Percentiles rank a stretch among this genome's conserved stretches.
Conservation (phyloP, 2,329 filamentous ascomycete genomes). For the Colletotrichum sojae region DNA sequence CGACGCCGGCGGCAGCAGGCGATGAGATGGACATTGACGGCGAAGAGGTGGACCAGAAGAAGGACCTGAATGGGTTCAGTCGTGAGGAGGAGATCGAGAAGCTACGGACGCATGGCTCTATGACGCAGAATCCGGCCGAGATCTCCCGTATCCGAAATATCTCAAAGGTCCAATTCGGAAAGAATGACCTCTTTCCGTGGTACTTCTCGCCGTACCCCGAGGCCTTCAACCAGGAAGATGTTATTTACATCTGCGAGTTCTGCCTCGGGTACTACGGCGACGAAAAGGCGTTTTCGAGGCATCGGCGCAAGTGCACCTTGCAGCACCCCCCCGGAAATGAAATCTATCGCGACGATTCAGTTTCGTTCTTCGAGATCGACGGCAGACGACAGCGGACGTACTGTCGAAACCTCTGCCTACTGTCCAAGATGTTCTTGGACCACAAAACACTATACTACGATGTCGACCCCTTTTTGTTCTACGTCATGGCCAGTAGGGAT, state of each 20-base stretch:
- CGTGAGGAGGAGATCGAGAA: conserved; percentile 97
- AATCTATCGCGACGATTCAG: conserved; percentile 94
- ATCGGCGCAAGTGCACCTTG: conserved; percentile 90
- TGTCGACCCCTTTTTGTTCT: conserved; percentile 98
- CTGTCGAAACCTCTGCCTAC: conserved; percentile 94
- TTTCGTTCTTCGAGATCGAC: conserved; percentile 98
- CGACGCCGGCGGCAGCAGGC: conserved; percentile 59
- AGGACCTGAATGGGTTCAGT: conserved; percentile 70
- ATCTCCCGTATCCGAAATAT: conserved; percentile 97
- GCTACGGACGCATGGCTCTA: conserved; percentile 91
- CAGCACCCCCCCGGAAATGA: conserved; percentile 97
- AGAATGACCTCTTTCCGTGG: conserved; percentile 94
- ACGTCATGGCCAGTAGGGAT: conserved; percentile 93
- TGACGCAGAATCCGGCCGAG: conserved; percentile 99
- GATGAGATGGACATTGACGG: conserved; percentile 72
- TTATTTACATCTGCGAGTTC: conserved; percentile 98
- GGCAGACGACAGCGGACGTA: conserved; percentile 94
- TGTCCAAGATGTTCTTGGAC: conserved; percentile 96
- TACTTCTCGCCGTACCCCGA: conserved; percentile 99
- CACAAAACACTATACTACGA: conserved; percentile 99
- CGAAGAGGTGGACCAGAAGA: conserved; percentile 59
- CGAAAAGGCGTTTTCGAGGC: conserved; percentile 84
- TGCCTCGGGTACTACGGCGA: conserved; percentile 93
- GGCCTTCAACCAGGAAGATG: conserved; percentile 87
- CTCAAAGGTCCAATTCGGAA: conserved; percentile 93